Evolutionary conservation across 805 yeast genomes (phyloP).

Genomic region (Lipomyces sp.): DNA sequence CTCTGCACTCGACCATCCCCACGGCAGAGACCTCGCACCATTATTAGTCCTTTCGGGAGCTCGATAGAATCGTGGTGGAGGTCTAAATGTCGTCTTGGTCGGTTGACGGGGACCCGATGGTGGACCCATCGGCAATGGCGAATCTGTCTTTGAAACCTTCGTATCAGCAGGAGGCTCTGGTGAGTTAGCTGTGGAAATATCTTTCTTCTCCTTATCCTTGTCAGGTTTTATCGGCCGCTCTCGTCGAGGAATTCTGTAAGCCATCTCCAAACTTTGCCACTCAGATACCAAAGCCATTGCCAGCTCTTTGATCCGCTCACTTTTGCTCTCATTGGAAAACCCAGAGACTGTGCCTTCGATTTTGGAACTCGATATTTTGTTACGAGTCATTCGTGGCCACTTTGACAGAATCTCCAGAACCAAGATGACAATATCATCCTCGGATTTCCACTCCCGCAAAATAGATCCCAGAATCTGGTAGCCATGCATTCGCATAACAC

Average conservation of each 20-base stretch:
- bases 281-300: slow-evolving; percentile 57
- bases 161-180: slow-evolving; percentile 5
- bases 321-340: slow-evolving; percentile 45
- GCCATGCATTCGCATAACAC: slow-evolving; percentile 81
- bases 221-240: slow-evolving; percentile 38
- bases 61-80: slow-evolving; percentile 16
- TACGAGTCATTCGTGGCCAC: slow-evolving; percentile 78
- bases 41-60: slow-evolving; percentile 8
- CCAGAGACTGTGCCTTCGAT: slow-evolving; percentile 66
- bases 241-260: slow-evolving; percentile 81
- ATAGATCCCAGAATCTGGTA: slow-evolving; percentile 74
- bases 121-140: background rate
- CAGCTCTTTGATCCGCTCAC: slow-evolving; percentile 45
- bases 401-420: slow-evolving; percentile 61
- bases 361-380: slow-evolving; percentile 73
- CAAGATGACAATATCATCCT: slow-evolving; percentile 51
- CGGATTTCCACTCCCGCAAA: slow-evolving; percentile 50
- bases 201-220: slow-evolving; percentile 11
- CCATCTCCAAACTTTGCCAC: slow-evolving; percentile 79
- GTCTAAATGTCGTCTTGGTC: slow-evolving; percentile 4
- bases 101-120: slow-evolving; percentile 6
- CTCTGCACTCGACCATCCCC: slow-evolving; percentile 68
- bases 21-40: slow-evolving; percentile 49
- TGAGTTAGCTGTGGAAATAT: background rate
- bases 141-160: background rate